A percentile compares a stretch with the other conserved stretches of the same genome.
Evolutionary conservation across 2,329 filamentous ascomycete species (phyloP).

Genomic region (Microdochium trichocladiopsis): DNA sequence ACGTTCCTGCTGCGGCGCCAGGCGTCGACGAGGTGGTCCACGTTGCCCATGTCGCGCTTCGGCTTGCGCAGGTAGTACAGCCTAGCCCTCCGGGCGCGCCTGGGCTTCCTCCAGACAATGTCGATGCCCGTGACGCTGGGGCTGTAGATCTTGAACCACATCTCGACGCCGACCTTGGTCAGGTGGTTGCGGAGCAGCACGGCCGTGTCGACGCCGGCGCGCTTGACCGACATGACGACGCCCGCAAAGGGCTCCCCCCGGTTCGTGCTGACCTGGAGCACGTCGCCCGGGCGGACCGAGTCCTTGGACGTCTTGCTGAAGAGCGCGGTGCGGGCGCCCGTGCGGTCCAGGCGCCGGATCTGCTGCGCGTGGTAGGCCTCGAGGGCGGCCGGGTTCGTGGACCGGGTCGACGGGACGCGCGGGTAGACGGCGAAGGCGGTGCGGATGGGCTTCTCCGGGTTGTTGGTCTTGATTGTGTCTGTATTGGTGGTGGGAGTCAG

Average conservation of each 20-base stretch:
- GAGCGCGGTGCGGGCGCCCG: slow-evolving; percentile 71
- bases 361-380: slow-evolving; percentile 60
- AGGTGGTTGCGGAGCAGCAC: slow-evolving; percentile 82
- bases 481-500: background rate
- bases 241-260: slow-evolving; percentile 82
- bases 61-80: slow-evolving; percentile 88
- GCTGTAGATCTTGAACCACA: slow-evolving; percentile 95
- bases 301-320: slow-evolving; percentile 75
- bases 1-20: slow-evolving; percentile 39
- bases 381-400: slow-evolving; percentile 60
- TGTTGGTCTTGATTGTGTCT: slow-evolving; percentile 22
- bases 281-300: slow-evolving; percentile 76
- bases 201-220: slow-evolving; percentile 81
- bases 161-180: slow-evolving; percentile 83
- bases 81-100: slow-evolving; percentile 78
- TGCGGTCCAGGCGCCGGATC: slow-evolving; percentile 72
- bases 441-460: slow-evolving; percentile 21
- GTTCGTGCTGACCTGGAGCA: slow-evolving; percentile 81
- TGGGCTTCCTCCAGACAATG: slow-evolving; percentile 78
- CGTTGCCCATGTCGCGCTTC: slow-evolving; percentile 79
- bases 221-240: slow-evolving; percentile 78
- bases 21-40: slow-evolving; percentile 69
- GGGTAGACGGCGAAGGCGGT: slow-evolving; percentile 47
- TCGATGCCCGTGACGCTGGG: slow-evolving; percentile 87
- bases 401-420: slow-evolving; percentile 46